Percentiles rank a stretch among this genome's conserved stretches.
phyloP scores from a whole-genome alignment of 305 asterid genomes.

The Solanum hybrid region DNA sequence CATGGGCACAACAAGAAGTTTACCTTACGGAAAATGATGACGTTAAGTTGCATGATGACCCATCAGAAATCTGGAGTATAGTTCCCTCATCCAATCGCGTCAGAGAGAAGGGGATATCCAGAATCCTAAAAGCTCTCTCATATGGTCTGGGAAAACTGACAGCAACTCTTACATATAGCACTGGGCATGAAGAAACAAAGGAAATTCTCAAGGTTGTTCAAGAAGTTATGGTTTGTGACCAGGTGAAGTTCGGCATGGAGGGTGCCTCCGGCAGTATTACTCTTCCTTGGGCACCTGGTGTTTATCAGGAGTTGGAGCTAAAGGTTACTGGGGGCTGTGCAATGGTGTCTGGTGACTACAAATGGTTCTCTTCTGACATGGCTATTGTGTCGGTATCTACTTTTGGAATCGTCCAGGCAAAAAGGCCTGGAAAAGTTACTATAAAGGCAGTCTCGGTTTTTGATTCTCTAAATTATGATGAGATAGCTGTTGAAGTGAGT shows the following conservation, averaged over 20 bases:
- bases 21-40: constrained; percentile 65
- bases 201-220: constrained; percentile 74
- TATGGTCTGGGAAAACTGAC: constrained; percentile 74
- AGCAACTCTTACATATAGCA: constrained; percentile 53
- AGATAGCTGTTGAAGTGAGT: constrained; percentile 66
- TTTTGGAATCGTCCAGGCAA: constrained; percentile 72
- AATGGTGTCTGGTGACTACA: constrained; percentile 67
- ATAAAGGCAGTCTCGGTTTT: constrained; percentile 64
- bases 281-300: constrained; percentile 84
- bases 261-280: constrained; percentile 30
- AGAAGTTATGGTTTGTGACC: constrained; percentile 89
- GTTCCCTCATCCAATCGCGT: constrained; percentile 44
- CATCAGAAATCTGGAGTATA: constrained; percentile 54
- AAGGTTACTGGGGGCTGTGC: constrained; percentile 85
- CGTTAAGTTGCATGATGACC: constrained; percentile 46
- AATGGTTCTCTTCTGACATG: constrained; percentile 82
- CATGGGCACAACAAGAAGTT: constrained; percentile 49
- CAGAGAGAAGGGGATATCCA: constrained; percentile 25
- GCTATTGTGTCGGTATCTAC: constrained; percentile 64
- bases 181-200: constrained; percentile 42
- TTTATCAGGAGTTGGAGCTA: constrained; percentile 79
- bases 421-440: constrained; percentile 72
- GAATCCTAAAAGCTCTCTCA: constrained; percentile 52
- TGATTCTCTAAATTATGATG: constrained; percentile 70
- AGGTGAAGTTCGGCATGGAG: constrained; percentile 47